Conservation (phyloP, 2,329 filamentous ascomycete genomes). For the Clarireedia homoeocarpa region DNA sequence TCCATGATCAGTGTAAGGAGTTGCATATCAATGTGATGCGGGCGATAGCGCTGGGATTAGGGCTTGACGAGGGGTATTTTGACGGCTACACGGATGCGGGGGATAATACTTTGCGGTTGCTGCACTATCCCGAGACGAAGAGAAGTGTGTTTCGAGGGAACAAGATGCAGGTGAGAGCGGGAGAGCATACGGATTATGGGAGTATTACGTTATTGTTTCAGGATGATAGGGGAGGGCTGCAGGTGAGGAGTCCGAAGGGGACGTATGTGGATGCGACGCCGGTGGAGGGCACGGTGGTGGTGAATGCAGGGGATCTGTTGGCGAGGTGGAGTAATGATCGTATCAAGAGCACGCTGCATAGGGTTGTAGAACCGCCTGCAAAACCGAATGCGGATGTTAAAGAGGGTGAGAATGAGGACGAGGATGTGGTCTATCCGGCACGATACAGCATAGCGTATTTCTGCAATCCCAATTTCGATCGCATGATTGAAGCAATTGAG, state of each 20-base stretch:
- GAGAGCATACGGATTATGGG: constrained; percentile 47
- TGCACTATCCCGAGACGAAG: constrained; percentile 48
- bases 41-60: constrained; percentile 77
- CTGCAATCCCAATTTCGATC: constrained; percentile 60
- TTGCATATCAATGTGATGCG: constrained; percentile 76
- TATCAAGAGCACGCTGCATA: constrained; percentile 84
- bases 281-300: constrained; percentile 71
- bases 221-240: constrained; percentile 42
- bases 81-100: constrained; percentile 63
- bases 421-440: constrained; percentile 54
- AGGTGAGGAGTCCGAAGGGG: constrained; percentile 61
- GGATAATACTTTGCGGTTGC: constrained; percentile 51
- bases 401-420: not conserved
- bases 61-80: constrained; percentile 64
- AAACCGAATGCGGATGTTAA: not conserved
- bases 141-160: constrained; percentile 44
- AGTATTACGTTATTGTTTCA: constrained; percentile 46
- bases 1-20: constrained; percentile 65
- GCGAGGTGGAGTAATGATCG: constrained; percentile 86
- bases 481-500: constrained; percentile 56
- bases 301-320: constrained; percentile 83
- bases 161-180: constrained; percentile 38
- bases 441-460: constrained; percentile 85
- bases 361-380: constrained; percentile 77
- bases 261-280: constrained; percentile 77